phyloP scores from a whole-genome alignment of 106 monocot species.

The Dioscorea alata region DNA sequence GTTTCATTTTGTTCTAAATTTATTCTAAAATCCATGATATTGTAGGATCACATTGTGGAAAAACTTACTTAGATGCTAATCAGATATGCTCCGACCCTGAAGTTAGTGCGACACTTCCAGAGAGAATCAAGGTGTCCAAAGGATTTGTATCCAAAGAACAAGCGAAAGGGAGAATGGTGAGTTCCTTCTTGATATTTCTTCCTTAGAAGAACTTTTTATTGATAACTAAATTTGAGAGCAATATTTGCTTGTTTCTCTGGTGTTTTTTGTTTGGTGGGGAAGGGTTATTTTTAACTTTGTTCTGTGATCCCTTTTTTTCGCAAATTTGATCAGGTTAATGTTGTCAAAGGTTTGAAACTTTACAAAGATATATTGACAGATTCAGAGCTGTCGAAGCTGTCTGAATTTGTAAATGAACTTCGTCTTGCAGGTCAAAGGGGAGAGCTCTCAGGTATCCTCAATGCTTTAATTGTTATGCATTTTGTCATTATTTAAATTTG shows the following conservation, averaged over 20 bases:
- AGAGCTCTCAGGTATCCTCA: slow-evolving; percentile 70
- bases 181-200: slow-evolving; percentile 29
- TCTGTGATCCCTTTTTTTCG: neutral
- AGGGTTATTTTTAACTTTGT: neutral
- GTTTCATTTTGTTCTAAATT: too few species aligned
- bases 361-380: slow-evolving; percentile 80
- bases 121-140: slow-evolving; percentile 72
- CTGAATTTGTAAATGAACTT: slow-evolving; percentile 70
- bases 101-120: slow-evolving; percentile 40
- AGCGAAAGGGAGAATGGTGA: slow-evolving; percentile 94
- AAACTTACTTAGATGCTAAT: slow-evolving; percentile 15
- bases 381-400: slow-evolving; percentile 60
- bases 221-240: too few species aligned
- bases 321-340: slow-evolving; percentile 57
- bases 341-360: slow-evolving; percentile 91
- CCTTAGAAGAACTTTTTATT: slow-evolving; percentile 1
- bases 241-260: too few species aligned
- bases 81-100: slow-evolving; percentile 62
- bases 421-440: slow-evolving; percentile 73
- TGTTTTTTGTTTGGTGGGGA: neutral
- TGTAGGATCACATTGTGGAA: too few species aligned
- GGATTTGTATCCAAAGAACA: slow-evolving; percentile 87
- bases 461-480: neutral
- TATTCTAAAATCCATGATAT: too few species aligned
- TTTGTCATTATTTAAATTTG: too few species aligned